Evolutionary conservation across 1,284 basidiomycete species (phyloP).

Genomic region (Takashimella tepidaria): DNA sequence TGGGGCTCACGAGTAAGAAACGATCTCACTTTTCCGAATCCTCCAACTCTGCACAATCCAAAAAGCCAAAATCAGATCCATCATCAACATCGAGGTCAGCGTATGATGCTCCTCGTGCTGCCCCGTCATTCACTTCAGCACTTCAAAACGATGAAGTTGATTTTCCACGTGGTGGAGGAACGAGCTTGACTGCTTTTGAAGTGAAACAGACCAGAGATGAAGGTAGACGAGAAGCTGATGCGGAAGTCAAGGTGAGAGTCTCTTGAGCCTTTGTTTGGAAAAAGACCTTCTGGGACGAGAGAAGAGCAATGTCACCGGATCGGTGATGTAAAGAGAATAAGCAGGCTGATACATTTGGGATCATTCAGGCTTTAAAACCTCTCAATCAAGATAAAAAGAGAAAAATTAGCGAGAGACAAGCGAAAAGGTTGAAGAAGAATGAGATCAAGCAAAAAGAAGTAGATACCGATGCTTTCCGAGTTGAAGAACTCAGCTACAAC

Average conservation of each 20-base stretch:
- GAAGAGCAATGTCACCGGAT: too few relatives aligned
- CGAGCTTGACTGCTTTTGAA: slow-evolving; percentile 78
- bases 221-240: slow-evolving; percentile 74
- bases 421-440: slow-evolving; percentile 50
- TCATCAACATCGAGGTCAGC: not conserved
- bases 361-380: too few relatives aligned
- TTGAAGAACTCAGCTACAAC: slow-evolving; percentile 94
- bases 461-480: slow-evolving; percentile 45
- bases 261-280: too few relatives aligned
- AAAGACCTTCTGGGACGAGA: too few relatives aligned
- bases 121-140: slow-evolving; percentile 44
- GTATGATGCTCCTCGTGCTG: slow-evolving; percentile 20
- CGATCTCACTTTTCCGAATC: not conserved
- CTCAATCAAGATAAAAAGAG: slow-evolving; percentile 35
- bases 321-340: too few relatives aligned
- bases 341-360: too few relatives aligned
- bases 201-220: slow-evolving; percentile 80
- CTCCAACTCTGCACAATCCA: not conserved
- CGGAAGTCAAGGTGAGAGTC: slow-evolving; percentile 59
- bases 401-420: slow-evolving; percentile 33
- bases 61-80: not conserved
- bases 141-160: slow-evolving; percentile 72
- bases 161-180: slow-evolving; percentile 82
- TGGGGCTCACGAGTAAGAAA: not conserved
- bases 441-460: slow-evolving; percentile 50